Conservation (phyloP, 2,329 filamentous ascomycete genomes). For the Pseudonectria foliicola region DNA sequence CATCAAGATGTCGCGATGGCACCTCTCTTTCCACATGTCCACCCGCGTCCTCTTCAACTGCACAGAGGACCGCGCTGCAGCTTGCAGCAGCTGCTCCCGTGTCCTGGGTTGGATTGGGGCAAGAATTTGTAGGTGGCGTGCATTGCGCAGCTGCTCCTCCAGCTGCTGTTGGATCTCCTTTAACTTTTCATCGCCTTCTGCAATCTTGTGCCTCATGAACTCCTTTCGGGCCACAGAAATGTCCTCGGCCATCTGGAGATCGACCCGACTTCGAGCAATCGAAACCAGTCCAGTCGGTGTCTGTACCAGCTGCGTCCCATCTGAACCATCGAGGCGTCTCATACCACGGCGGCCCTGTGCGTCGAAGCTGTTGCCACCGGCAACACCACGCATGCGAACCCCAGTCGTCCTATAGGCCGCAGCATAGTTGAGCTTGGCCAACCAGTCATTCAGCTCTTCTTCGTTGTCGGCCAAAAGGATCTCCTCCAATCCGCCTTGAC, state of each 20-base stretch:
- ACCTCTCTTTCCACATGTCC: constrained; percentile 87
- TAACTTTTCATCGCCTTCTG: constrained; percentile 74
- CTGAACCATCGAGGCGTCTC: constrained; percentile 60
- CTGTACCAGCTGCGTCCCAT: constrained; percentile 53
- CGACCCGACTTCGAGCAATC: constrained; percentile 65
- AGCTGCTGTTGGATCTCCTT: constrained; percentile 66
- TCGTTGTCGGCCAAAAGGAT: constrained; percentile 87
- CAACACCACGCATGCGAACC: constrained; percentile 80
- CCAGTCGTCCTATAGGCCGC: constrained; percentile 89
- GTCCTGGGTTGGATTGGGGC: constrained; percentile 89
- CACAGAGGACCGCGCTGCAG: constrained; percentile 76
- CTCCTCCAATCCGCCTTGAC: constrained; percentile 81
- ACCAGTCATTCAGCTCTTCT: constrained; percentile 90
- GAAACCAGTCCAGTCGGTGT: constrained; percentile 68
- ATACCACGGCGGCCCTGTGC: constrained; percentile 69
- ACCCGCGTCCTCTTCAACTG: constrained; percentile 91
- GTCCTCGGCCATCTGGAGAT: constrained; percentile 77
- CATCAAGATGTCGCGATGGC: constrained; percentile 79
- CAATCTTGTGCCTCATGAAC: constrained; percentile 77
- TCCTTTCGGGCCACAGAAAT: constrained; percentile 76
- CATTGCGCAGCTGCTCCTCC: constrained; percentile 78
- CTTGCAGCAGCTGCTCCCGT: constrained; percentile 75
- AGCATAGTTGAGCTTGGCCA: constrained; percentile 92
- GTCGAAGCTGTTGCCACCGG: constrained; percentile 71
- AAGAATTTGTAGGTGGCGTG: constrained; percentile 79